A percentile compares a stretch with the other conserved stretches of the same genome.
Conservation (phyloP, 2,329 filamentous ascomycete species). For the Dothideomycetes sp. region DNA sequence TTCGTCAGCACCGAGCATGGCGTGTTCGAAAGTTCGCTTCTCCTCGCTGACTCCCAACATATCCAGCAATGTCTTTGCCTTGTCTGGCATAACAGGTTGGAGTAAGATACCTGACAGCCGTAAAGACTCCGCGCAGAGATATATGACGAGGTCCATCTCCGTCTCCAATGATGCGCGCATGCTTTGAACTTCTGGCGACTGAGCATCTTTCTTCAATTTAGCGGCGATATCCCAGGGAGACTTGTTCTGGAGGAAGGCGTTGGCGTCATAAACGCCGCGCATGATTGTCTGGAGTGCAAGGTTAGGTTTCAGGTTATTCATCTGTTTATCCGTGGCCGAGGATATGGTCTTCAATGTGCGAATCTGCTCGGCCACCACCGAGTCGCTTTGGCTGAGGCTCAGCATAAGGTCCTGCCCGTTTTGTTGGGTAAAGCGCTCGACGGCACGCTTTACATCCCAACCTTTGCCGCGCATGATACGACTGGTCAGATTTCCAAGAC, state of each 20-base stretch:
- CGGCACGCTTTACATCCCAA: constrained; percentile 44
- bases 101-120: constrained; percentile 74
- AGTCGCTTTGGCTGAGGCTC: not conserved
- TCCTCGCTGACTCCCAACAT: constrained; percentile 58
- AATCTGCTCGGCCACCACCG: constrained; percentile 19
- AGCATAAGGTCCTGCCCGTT: not conserved
- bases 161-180: constrained; percentile 16
- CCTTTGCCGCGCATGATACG: constrained; percentile 47
- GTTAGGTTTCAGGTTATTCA: constrained; percentile 55
- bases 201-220: constrained; percentile 1
- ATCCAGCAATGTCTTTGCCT: constrained; percentile 62
- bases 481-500: constrained; percentile 69
- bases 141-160: constrained; percentile 52
- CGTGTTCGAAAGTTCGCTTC: constrained; percentile 39
- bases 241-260: constrained; percentile 53
- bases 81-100: constrained; percentile 82
- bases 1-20: constrained; percentile 35
- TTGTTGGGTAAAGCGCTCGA: constrained; percentile 15
- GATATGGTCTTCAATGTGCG: constrained; percentile 27
- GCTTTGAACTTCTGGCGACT: not conserved
- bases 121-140: constrained; percentile 60
- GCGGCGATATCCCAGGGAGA: constrained; percentile 51
- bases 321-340: constrained; percentile 37
- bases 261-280: constrained; percentile 50
- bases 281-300: constrained; percentile 56